These are phyloP conservation scores for Moringa oleifera DNA, from an alignment of 345 rosid genomes.

Conservation along the genomic window DNA sequence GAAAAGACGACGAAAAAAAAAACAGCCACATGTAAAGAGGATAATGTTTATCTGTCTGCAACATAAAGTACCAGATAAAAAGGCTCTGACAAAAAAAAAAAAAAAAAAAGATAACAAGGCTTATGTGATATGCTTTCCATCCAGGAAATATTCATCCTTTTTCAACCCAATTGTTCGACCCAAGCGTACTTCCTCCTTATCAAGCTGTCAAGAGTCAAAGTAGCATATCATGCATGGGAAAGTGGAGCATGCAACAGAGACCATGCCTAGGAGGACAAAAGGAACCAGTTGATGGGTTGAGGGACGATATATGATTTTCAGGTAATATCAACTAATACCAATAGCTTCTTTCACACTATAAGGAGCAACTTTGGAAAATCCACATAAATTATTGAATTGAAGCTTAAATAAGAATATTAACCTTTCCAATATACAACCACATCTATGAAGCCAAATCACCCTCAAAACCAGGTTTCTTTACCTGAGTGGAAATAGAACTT, in stretches of 20 bases:
- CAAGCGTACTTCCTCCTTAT: slow-evolving; percentile 89
- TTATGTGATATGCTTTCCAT: slow-evolving; percentile 90
- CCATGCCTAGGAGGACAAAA: background rate
- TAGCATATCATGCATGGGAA: slow-evolving; percentile 15
- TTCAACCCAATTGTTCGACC: slow-evolving; percentile 82
- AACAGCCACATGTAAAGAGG: no score
- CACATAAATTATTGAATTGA: no score
- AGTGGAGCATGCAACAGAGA: background rate
- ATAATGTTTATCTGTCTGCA: no score
- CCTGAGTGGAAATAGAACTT: no score
- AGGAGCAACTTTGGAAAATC: no score
- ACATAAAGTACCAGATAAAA: background rate
- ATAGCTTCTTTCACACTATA: no score
- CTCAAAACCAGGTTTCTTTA: no score
- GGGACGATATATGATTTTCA: background rate
- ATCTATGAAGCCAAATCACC: no score
- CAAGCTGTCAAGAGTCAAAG: slow-evolving; percentile 53
- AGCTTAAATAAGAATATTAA: no score
- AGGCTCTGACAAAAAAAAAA: background rate
- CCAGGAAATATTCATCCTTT: slow-evolving; percentile 93
- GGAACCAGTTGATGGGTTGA: background rate
- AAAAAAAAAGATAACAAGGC: slow-evolving; percentile 15
- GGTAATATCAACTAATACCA: no score
- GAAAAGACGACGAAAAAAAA: background rate
- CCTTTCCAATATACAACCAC: no score